Evolutionary conservation across 225 moss, liverwort and hornwort genomes (phyloP), one percentile per base, ranked within the genome.

Genomic region (Lunularia cruciata): DNA sequence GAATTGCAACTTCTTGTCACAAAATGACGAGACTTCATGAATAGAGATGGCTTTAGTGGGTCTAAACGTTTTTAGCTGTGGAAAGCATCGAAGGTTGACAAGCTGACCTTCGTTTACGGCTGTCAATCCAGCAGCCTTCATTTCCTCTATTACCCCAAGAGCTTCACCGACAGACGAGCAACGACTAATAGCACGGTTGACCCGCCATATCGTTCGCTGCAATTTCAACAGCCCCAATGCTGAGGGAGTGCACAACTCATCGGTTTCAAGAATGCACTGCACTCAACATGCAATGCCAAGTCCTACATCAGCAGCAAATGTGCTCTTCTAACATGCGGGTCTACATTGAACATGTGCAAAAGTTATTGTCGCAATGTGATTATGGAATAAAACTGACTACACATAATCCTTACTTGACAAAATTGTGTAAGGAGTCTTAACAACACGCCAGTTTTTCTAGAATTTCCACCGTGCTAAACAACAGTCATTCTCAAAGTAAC

Each of bases 181-280:
- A 13, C 84, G 86, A 77, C 85, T 76, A 46, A 94, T 94, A 47
- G 90, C 86, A 76, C 86, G 88, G 68, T 94, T 94, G 68, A 94
- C 88, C 57, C 86, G 86, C 93, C 93, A 91, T 75, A 94, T 94
- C 37, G 90, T 94, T 69, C 86, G 85, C 84, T 93, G 90, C 76
- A 93, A 81, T 85, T 88, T 83, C 81, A 93, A 81, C 77, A 90
- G 83, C 65, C 92, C 89, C 72, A 79, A 74, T 74, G 89, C 83
- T 70, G 86, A 88, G 78, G 90, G 88, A 70, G 83, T 86, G 80
- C 90, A 92, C 77, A 92, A 85, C 75, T 89, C 92, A 77, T 89
- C 86, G 75, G 84, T 83, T 69, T 92, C 92, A 82, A 92, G 83
- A 76, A 89, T 92, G 81, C 89, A 92, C 89, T 89, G 83, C 80